Base-by-base conservation (phyloP, 225 moss, liverwort and hornwort species). In the Takakia lepidozioides region DNA sequence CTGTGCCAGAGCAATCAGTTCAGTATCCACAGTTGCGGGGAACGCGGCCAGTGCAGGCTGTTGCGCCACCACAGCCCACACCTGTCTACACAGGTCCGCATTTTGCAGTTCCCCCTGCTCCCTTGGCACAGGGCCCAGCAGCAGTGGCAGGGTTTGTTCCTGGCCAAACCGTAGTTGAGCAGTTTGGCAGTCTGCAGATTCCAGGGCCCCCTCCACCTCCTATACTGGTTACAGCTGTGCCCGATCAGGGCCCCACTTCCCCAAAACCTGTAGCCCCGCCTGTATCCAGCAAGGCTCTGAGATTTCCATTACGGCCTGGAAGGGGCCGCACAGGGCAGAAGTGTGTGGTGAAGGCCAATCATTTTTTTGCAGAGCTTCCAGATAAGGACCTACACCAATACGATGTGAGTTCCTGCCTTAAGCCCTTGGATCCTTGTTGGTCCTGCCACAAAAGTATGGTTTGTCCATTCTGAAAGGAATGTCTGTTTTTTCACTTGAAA, bases 341-440 rank as follows among this genome's bases (percentile, higher is more conserved):
- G 48, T 91, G 91, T n/a, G 66, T 85, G 0, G 91, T 99, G 20
- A 99, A 99, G 49, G 98, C 98, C 0, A 99, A 99, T 56, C 98
- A 99, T 42, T 99, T 99, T 29, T 91, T 83, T 35, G 98, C 91
- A 1, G 91, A 83, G 51, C 64, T 99, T 5, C 98, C 98, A 0
- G 91, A 99, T 21, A 99, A 89, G 61, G 93, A 93, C 25, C 76
- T 93, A 1, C 93, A 93, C 30, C 93, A 93, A 10, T 93, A 93
- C 23, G 93, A 93, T 66, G 98, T 99, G 65, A 39, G 82, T 43
- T 2, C 14, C 17, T 5, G 9, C 11, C 15, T 32, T 7, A 6
- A 7, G 7, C 32, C 11, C 11, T 11, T 32, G 1, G 32, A 0
- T 32, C 32, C 11, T 32, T 0, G 7, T 32, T 11, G 8, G 32